A percentile compares a stretch with the other conserved stretches of the same genome.
These are phyloP conservation scores for Scutellaria minor DNA, from an alignment of 257 asterid genomes.

Conservation along the genomic window DNA sequence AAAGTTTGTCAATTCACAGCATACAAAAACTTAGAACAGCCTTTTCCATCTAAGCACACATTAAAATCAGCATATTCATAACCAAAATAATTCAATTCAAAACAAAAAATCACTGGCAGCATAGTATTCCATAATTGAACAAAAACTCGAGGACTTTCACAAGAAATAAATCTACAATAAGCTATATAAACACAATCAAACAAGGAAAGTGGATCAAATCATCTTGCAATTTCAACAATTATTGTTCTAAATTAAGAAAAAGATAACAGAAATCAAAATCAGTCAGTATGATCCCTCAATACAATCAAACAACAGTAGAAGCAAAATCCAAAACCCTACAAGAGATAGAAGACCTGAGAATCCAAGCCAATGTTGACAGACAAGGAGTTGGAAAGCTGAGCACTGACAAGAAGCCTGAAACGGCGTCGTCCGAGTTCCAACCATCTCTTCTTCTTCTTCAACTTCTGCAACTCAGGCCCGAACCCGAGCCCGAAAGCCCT, in stretches of 20 bases:
- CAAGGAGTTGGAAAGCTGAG: slow-evolving; percentile 71
- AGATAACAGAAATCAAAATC: background rate
- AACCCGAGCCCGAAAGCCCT: slow-evolving; percentile 43
- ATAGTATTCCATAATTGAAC: background rate
- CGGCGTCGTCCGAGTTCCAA: slow-evolving; percentile 51
- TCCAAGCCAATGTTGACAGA: slow-evolving; percentile 74
- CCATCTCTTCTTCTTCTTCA: slow-evolving; percentile 46
- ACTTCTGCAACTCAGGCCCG: slow-evolving; percentile 44
- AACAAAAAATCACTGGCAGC: slow-evolving; percentile 8
- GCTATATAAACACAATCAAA: background rate
- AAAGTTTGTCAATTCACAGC: slow-evolving; percentile 39
- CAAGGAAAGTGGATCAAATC: slow-evolving; percentile 24
- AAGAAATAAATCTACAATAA: background rate
- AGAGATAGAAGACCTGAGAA: slow-evolving; percentile 60
- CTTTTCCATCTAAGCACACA: slow-evolving; percentile 10
- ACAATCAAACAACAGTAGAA: slow-evolving; percentile 11
- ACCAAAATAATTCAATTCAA: slow-evolving; percentile 7
- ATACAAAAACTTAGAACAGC: background rate
- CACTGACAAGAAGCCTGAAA: slow-evolving; percentile 50
- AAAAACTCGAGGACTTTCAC: background rate
- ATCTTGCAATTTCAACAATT: slow-evolving; percentile 7
- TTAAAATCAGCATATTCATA: slow-evolving; percentile 8
- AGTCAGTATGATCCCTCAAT: slow-evolving; percentile 7
- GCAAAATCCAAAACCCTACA: slow-evolving; percentile 29
- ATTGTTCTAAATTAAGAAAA: background rate